Percentiles rank a stretch among this genome's conserved stretches.
Conservation (phyloP, 2,329 filamentous ascomycete species). For the Lachnellula arida region DNA sequence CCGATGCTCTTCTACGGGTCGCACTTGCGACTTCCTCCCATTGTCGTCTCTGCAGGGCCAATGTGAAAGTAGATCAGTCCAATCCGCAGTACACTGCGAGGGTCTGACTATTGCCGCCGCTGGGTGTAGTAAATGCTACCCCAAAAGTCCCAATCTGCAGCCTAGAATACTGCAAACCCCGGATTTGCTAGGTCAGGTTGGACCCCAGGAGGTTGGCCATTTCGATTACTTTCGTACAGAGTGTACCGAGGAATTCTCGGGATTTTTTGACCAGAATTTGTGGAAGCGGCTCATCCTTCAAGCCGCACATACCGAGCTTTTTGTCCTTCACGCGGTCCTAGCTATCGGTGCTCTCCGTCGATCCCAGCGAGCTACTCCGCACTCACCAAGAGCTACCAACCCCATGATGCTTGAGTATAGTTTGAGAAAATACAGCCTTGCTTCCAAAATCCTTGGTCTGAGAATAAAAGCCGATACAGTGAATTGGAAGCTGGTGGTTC, state of each 20-base stretch:
- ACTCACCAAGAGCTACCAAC: neutral
- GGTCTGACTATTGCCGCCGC: neutral
- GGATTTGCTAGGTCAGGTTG: neutral
- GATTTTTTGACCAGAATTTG: constrained; percentile 1
- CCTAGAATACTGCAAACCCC: neutral
- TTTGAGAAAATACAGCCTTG: constrained; percentile 20
- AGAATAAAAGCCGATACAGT: neutral
- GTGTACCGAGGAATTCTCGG: constrained; percentile 7
- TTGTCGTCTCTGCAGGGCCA: neutral
- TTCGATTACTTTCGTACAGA: constrained; percentile 10
- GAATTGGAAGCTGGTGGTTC: constrained; percentile 5
- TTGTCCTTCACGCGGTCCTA: constrained; percentile 7
- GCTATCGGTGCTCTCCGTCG: constrained; percentile 8
- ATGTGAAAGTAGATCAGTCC: neutral
- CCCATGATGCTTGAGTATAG: constrained; percentile 29
- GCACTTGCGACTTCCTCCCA: constrained; percentile 12
- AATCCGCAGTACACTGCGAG: neutral
- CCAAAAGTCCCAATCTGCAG: neutral
- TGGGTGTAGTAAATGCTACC: neutral
- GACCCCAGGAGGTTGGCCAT: neutral
- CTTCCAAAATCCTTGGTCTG: constrained; percentile 12
- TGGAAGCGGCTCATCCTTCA: constrained; percentile 10
- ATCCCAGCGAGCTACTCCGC: constrained; percentile 22
- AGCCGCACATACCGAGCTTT: constrained; percentile 7
- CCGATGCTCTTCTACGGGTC: constrained; percentile 13